Evolutionary conservation across 306 rosid species (phyloP).

Genomic region (Spatholobus suberectus): DNA sequence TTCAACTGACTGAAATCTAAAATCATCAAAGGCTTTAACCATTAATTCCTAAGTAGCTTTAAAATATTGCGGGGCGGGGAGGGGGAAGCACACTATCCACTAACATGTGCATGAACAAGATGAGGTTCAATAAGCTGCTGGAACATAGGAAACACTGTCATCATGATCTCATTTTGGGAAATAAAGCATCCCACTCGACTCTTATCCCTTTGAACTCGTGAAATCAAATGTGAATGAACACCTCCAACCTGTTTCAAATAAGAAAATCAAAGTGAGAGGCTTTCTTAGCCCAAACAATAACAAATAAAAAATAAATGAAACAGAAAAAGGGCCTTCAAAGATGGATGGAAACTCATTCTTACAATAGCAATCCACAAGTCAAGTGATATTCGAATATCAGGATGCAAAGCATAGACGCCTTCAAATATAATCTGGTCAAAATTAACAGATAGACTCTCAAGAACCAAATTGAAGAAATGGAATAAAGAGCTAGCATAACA

Average conservation of each 20-base stretch:
- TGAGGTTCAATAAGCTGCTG: constrained; percentile 98
- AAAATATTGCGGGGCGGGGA: too few relatives aligned
- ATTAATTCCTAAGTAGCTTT: constrained; percentile 6
- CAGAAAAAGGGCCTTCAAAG: constrained; percentile 20
- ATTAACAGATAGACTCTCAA: constrained; percentile 31
- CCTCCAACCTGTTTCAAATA: constrained; percentile 87
- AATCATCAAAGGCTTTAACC: not conserved
- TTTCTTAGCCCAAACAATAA: constrained; percentile 28
- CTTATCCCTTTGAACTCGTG: constrained; percentile 99
- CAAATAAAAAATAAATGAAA: constrained; percentile 32
- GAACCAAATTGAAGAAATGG: constrained; percentile 31
- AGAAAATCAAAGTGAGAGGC: constrained; percentile 26
- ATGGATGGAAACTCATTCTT: constrained; percentile 52
- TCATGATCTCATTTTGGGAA: constrained; percentile 96
- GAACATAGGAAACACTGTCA: constrained; percentile 98
- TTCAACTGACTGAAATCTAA: constrained; percentile 27
- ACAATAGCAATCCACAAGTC: constrained; percentile 98
- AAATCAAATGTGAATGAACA: constrained; percentile 97
- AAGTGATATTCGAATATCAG: constrained; percentile 87
- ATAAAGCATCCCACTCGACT: constrained; percentile 89
- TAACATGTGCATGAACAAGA: constrained; percentile 97
- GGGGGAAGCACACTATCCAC: constrained; percentile 45
- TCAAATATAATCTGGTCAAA: constrained; percentile 88
- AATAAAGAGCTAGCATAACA: constrained; percentile 23
- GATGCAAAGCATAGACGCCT: constrained; percentile 99